Evolutionary conservation across 208 protist species (phyloP), one percentile per base, ranked within the genome.

Genomic region (Leishmania amazonensis): DNA sequence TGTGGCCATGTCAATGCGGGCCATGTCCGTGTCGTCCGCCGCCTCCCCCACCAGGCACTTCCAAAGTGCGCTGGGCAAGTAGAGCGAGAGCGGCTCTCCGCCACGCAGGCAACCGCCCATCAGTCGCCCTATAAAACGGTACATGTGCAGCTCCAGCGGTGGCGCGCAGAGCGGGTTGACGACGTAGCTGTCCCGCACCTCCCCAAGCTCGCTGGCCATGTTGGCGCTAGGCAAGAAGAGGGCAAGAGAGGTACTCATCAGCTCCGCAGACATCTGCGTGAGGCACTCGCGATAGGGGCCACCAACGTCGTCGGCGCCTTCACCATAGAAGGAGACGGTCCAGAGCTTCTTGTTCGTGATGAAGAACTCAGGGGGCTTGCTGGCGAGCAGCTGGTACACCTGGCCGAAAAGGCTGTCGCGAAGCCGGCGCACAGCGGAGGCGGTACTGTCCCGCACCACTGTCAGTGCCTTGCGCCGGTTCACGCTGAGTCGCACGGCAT

Each of bases 91-190:
- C 21, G 96, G 93, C 79, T 99, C 92, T 3, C 91, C 86, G 13
- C 92, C 91, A n/a, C 98, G 95, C 74, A 99, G 84, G 80, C 96
- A 98, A 17, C 98, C 94, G n/a, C 94, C 98, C 92, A 99, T 97
- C 58, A 99, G 84, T 81, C 92, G 83, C 28, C 97, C 97, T 42
- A 99, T 72, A 82, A 99, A 99, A 76, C 90, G 87, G 87, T 97
- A 98, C 93, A 98, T 96, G 38, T 71, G 79, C 68, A 94, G 68
- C 47, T 88, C 80, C 67, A 93, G 84, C 28, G 87, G 85, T 17
- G 85, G 82, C 7, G 80, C 80, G 35, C 88, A 81, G 51, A 72
- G 53, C n/a, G 94, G 90, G 71, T 94, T 90, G 35, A 96, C 78
- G 51, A 97, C 89, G 78, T 95, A 96, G n/a, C 85, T 79, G 40